Conservation (phyloP, 345 rosid genomes). For the Fremontodendron californicum region DNA sequence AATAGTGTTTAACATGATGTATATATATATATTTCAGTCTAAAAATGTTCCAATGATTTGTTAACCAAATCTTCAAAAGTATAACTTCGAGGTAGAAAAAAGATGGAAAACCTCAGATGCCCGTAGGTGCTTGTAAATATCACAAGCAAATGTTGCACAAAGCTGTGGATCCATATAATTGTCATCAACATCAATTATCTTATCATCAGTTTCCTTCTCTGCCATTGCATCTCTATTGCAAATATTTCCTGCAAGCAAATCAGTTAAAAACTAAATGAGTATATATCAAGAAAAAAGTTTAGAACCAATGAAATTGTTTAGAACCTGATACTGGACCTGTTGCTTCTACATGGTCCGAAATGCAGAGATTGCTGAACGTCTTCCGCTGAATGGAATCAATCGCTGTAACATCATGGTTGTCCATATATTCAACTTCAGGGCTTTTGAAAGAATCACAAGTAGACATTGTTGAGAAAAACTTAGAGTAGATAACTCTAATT, state of each 20-base stretch:
- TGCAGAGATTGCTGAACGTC: conserved; percentile 67
- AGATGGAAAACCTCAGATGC: conserved; percentile 98
- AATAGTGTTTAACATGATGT: background rate
- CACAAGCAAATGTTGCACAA: conserved; percentile 63
- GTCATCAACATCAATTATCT: conserved; percentile 51
- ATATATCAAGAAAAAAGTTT: background rate
- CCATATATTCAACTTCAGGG: conserved; percentile 79
- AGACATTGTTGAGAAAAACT: no score
- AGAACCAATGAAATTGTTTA: background rate
- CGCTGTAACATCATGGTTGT: conserved; percentile 38
- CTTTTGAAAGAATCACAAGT: conserved; percentile 79
- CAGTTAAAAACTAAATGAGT: background rate
- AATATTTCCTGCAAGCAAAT: conserved; percentile 39
- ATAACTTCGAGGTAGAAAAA: background rate
- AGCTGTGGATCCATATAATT: conserved; percentile 70
- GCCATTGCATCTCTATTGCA: conserved; percentile 55
- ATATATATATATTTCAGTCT: background rate
- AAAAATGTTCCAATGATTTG: background rate
- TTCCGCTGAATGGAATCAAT: conserved; percentile 67
- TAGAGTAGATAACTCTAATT: no score
- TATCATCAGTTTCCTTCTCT: conserved; percentile 46
- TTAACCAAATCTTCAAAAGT: background rate
- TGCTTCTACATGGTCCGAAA: conserved; percentile 45
- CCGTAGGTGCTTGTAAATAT: conserved; percentile 52
- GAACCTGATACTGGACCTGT: conserved; percentile 29